These are phyloP conservation scores for Gastrolobium villosum DNA, from an alignment of 306 rosid species.

Conservation along the genomic window DNA sequence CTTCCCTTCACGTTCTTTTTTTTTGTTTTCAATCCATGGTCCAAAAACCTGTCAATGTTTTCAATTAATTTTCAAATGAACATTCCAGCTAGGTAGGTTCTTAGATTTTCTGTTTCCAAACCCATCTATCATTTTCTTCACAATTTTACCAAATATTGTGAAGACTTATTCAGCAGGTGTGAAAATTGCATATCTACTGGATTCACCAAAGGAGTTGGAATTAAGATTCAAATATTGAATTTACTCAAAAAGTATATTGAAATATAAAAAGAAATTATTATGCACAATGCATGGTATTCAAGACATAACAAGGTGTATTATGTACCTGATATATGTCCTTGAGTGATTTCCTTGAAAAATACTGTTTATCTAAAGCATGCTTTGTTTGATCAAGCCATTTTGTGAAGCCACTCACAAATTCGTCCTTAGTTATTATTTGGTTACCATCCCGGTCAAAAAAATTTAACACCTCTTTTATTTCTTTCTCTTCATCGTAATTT, in stretches of 20 bases:
- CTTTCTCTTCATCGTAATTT: slow-evolving; percentile 45
- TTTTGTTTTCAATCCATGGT: slow-evolving; percentile 60
- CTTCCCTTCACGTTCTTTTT: slow-evolving; percentile 49
- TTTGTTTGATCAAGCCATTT: slow-evolving; percentile 55
- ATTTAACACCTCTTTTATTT: slow-evolving; percentile 47
- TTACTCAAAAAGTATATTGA: background rate
- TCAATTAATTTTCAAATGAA: background rate
- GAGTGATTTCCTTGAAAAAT: slow-evolving; percentile 50
- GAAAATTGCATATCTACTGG: too few relatives aligned
- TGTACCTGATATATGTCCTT: slow-evolving; percentile 49
- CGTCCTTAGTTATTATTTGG: slow-evolving; percentile 50
- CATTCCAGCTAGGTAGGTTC: background rate
- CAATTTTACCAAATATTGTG: slow-evolving; percentile 11
- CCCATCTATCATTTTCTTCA: slow-evolving; percentile 7
- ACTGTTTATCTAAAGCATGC: slow-evolving; percentile 48
- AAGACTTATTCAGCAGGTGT: background rate
- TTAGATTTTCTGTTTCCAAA: background rate
- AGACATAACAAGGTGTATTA: background rate
- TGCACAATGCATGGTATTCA: background rate
- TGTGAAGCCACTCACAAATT: slow-evolving; percentile 57
- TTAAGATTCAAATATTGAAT: background rate
- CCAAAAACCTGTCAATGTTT: slow-evolving; percentile 54
- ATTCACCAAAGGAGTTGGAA: background rate
- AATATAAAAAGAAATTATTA: background rate
- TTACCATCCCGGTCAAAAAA: slow-evolving; percentile 52